A percentile compares a stretch with the other conserved stretches of the same genome.
Conservation (phyloP, 164 flowering plant species). For the Amborella trichopoda region DNA sequence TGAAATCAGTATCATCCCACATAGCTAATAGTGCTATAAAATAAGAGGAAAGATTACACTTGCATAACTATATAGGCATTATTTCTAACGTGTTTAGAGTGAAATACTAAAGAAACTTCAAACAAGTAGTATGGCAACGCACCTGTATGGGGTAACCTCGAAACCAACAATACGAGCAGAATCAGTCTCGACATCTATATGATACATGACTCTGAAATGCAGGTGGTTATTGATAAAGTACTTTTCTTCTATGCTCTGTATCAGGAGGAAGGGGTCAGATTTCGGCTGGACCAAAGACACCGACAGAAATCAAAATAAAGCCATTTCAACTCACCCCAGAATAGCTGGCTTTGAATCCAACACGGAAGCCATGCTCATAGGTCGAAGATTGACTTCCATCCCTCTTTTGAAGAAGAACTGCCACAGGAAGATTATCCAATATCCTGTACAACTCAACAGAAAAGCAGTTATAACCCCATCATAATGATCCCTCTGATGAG, state of each 20-base stretch:
- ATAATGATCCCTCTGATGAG: not conserved
- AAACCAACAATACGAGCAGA: slow-evolving; percentile 58
- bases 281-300: not conserved
- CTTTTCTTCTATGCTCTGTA: slow-evolving; percentile 47
- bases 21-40: no score
- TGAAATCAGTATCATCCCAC: no score
- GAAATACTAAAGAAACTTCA: no score
- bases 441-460: slow-evolving; percentile 21
- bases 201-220: slow-evolving; percentile 55
- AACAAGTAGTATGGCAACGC: no score
- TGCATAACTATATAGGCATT: no score
- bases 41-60: no score
- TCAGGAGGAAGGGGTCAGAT: not conserved
- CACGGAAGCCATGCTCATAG: slow-evolving; percentile 88
- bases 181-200: slow-evolving; percentile 39
- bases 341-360: slow-evolving; percentile 57
- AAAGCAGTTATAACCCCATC: not conserved
- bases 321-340: slow-evolving; percentile 25
- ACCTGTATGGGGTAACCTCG: slow-evolving; percentile 55
- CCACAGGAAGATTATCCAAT: slow-evolving; percentile 91
- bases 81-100: no score
- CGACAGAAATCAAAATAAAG: not conserved
- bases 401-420: slow-evolving; percentile 62
- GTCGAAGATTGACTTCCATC: slow-evolving; percentile 48
- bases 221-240: slow-evolving; percentile 50